phyloP scores from a whole-genome alignment of 2,329 filamentous ascomycete species.

The Pseudocercospora musae region DNA sequence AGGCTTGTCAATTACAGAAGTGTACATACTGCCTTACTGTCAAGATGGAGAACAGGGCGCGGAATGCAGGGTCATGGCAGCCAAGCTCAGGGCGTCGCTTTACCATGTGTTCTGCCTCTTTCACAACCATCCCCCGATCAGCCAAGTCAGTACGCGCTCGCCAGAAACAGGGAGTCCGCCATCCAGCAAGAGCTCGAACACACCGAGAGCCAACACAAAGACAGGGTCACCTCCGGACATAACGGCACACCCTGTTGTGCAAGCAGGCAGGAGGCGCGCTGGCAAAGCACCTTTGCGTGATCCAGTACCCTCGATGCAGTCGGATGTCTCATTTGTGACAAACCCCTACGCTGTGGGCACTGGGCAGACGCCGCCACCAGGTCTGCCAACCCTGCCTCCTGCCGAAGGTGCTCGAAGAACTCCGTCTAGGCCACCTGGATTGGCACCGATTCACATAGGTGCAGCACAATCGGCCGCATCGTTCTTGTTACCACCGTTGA shows the following conservation, averaged over 20 bases:
- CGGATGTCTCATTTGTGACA: slow-evolving; percentile 50
- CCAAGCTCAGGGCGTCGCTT: slow-evolving; percentile 90
- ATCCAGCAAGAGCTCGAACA: slow-evolving; percentile 20
- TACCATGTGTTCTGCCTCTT: slow-evolving; percentile 97
- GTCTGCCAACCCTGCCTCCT: slow-evolving; percentile 27
- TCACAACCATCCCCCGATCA: slow-evolving; percentile 81
- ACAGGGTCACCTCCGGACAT: slow-evolving; percentile 19
- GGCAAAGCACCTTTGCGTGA: slow-evolving; percentile 44
- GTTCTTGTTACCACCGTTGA: slow-evolving; percentile 73
- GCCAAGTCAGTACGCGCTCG: slow-evolving; percentile 45
- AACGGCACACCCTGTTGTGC: neutral
- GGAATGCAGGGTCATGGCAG: slow-evolving; percentile 83
- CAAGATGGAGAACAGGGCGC: slow-evolving; percentile 69
- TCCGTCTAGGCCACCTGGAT: slow-evolving; percentile 43
- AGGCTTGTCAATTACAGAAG: slow-evolving; percentile 80
- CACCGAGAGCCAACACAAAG: slow-evolving; percentile 17
- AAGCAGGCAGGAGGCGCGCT: slow-evolving; percentile 23
- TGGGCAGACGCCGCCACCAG: slow-evolving; percentile 40
- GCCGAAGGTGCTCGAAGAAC: slow-evolving; percentile 28
- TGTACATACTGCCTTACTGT: slow-evolving; percentile 71
- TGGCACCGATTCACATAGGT: slow-evolving; percentile 30
- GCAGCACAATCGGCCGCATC: slow-evolving; percentile 50
- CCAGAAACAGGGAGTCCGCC: slow-evolving; percentile 24
- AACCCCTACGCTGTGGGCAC: slow-evolving; percentile 47
- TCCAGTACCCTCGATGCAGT: slow-evolving; percentile 47